phyloP scores from a whole-genome alignment of 768 basidiomycete species.

The Leucocoprinus sp. region DNA sequence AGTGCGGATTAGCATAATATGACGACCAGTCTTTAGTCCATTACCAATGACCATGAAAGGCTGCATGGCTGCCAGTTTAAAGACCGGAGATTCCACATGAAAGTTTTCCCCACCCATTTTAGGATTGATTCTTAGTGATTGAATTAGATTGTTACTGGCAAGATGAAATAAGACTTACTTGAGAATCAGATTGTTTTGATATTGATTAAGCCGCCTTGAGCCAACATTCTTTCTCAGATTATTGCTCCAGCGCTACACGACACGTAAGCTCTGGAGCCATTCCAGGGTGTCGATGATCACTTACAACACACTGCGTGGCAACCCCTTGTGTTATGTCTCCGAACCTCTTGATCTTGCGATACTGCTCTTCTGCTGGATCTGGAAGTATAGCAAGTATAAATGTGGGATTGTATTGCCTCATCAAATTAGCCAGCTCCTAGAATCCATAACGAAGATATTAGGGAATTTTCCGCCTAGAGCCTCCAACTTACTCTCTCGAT shows the following conservation, averaged over 20 bases:
- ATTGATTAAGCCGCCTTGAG: constrained; percentile 32
- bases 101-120: constrained; percentile 47
- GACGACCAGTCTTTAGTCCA: background rate
- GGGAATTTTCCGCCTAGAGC: too few relatives aligned
- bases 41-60: constrained; percentile 37
- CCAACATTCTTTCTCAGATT: constrained; percentile 6
- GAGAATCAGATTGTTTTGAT: constrained; percentile 48
- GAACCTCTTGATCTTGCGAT: constrained; percentile 24
- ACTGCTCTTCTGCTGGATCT: constrained; percentile 21
- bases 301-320: constrained; percentile 58
- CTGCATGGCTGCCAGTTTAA: constrained; percentile 13
- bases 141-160: background rate
- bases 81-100: constrained; percentile 18
- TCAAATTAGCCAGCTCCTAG: constrained; percentile 12
- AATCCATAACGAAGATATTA: background rate
- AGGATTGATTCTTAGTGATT: constrained; percentile 37
- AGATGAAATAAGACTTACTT: constrained; percentile 29
- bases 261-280: background rate
- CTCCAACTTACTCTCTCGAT: background rate
- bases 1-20: background rate
- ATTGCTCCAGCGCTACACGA: constrained; percentile 5
- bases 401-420: constrained; percentile 8
- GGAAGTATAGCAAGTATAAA: constrained; percentile 24
- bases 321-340: constrained; percentile 43
- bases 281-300: constrained; percentile 6